Base-by-base conservation (phyloP, 805 yeast genomes). In the Kodamaea jinghongensis region DNA sequence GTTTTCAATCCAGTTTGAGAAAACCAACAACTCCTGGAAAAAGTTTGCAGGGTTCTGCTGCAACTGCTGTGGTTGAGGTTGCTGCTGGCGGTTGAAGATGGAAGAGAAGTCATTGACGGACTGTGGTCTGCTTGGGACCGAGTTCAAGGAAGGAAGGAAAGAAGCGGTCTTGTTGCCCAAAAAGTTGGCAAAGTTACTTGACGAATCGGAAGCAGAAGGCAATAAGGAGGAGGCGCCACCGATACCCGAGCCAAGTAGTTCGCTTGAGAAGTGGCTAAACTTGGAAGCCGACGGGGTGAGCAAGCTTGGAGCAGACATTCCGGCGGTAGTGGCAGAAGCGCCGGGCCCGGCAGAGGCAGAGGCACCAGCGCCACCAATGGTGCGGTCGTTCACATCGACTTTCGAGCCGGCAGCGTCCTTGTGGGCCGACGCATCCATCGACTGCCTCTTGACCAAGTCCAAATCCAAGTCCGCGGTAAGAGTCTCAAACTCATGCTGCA, bases 1-100 rank as follows among this genome's bases (percentile, higher is more conserved):
- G 46, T 63, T 65, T 38, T 69, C 69, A 44, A 76, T 62, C 81
- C 81, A 77, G 44, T 62, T 64, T 46, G 75, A 67, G 46, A 75
- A 63, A 45, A 69, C 70, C 39, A 70, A 63, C 51, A 78, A 65
- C 48, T 79, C 83, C 52, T 63, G 72, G 47, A 70, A 72, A 51
- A 75, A 75, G 42, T 68, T 67, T 45, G 45, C 13, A 46, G 41
- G 34, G 38, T 47, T 42, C 22, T 47, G 56, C n/a, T 51, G 55
- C 39, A 45, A 58, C 31, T 39, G 53, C 37, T 44, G 51, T 36
- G 31, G 34, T 2, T 17, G 20, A 6, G 22, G 29, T 10, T 13
- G 39, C 31, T 29, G 46, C 30, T 38, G 44, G n/a, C 34, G 46
- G 16, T 41, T 48, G 44, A 52, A 55, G 36, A 54, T 47, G 42